Conservation (phyloP, 2,329 filamentous ascomycete genomes). For the Aspergillus ochraceus region DNA sequence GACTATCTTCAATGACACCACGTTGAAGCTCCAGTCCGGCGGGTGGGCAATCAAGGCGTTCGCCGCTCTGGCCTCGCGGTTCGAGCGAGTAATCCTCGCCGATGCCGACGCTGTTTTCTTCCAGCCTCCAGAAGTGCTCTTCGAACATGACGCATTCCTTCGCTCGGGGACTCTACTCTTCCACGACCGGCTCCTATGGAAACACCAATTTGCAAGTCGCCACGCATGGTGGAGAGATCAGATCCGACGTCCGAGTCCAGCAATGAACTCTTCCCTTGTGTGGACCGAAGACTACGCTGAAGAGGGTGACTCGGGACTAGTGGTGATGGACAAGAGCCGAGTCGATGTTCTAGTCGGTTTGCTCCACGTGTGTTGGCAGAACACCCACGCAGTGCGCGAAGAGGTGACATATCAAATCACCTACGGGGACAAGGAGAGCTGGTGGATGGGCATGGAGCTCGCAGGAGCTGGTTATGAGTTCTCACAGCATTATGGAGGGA, state of each 20-base stretch:
- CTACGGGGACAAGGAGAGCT: constrained; percentile 9
- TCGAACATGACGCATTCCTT: constrained; percentile 2
- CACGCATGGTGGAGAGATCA: neutral
- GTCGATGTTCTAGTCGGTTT: neutral
- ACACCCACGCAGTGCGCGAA: constrained; percentile 7
- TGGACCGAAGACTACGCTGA: constrained; percentile 12
- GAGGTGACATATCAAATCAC: constrained; percentile 7
- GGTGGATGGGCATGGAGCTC: constrained; percentile 13
- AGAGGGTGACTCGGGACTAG: constrained; percentile 10
- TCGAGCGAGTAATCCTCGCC: constrained; percentile 7
- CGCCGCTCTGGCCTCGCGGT: constrained; percentile 7
- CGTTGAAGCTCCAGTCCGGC: neutral
- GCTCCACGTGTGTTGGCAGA: constrained; percentile 13
- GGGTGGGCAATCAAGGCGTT: constrained; percentile 12
- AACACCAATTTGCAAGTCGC: neutral
- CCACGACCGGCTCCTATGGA: constrained; percentile 9
- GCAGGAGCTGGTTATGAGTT: constrained; percentile 7
- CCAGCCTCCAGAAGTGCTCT: constrained; percentile 6
- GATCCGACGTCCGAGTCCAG: constrained; percentile 3
- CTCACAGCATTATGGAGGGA: constrained; percentile 6
- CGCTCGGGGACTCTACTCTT: constrained; percentile 3
- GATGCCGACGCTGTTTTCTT: constrained; percentile 10
- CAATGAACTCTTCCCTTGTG: constrained; percentile 1
- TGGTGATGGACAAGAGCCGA: constrained; percentile 4
- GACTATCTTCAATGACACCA: constrained; percentile 6